Conservation (phyloP, 352 stramenopile species). For the Globisporangium canariense region DNA sequence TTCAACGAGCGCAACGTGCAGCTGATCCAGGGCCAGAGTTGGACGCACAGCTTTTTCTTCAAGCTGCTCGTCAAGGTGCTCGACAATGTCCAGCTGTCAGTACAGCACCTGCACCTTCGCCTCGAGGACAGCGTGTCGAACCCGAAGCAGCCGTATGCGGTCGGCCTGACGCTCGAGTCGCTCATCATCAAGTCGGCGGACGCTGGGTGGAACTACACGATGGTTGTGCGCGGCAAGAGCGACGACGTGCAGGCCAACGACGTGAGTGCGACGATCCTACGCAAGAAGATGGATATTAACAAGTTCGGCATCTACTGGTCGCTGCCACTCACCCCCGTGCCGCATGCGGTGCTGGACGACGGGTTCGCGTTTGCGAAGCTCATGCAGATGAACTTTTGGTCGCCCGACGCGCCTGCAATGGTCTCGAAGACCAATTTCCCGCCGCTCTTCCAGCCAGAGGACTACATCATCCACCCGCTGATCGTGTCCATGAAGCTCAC, state of each 20-base stretch:
- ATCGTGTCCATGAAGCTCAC: constrained; percentile 79
- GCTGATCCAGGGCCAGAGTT: constrained; percentile 26
- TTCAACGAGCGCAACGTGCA: constrained; percentile 45
- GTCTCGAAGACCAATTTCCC: constrained; percentile 19
- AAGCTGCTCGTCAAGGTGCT: constrained; percentile 79
- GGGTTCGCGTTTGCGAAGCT: constrained; percentile 51
- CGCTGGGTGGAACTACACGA: constrained; percentile 79
- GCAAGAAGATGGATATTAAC: constrained; percentile 83
- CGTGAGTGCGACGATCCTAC: constrained; percentile 37
- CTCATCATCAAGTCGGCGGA: constrained; percentile 83
- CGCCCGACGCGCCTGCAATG: constrained; percentile 10
- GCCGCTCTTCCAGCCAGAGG: constrained; percentile 38
- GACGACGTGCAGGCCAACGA: constrained; percentile 9
- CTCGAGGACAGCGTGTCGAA: constrained; percentile 69
- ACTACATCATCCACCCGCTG: constrained; percentile 74
- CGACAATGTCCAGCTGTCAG: constrained; percentile 81
- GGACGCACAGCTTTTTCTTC: constrained; percentile 75
- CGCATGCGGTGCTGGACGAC: constrained; percentile 43
- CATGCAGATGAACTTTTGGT: constrained; percentile 72
- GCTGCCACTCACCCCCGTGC: constrained; percentile 43
- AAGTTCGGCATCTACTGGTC: constrained; percentile 83
- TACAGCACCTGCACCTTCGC: constrained; percentile 72
- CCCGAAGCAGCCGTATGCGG: constrained; percentile 37
- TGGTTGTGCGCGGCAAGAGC: constrained; percentile 51
- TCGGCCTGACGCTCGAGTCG: constrained; percentile 73